Percentiles rank a stretch among this genome's conserved stretches.
These are phyloP conservation scores for Russula sp. DNA, from an alignment of 768 basidiomycete species.

Conservation along the genomic window DNA sequence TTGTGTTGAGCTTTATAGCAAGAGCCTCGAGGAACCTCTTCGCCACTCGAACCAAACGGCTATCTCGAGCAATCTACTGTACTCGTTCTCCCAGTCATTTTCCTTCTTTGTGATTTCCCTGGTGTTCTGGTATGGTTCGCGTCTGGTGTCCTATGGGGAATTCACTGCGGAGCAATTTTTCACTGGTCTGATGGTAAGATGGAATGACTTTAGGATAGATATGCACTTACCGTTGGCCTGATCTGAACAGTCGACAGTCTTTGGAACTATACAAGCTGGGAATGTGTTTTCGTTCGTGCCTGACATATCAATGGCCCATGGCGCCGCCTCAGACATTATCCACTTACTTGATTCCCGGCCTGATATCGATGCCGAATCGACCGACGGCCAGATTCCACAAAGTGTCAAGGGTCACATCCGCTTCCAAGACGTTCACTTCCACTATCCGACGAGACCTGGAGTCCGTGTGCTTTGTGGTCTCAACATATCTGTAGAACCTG, in stretches of 20 bases:
- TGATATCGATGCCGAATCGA: conserved; percentile 72
- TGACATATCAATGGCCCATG: conserved; percentile 74
- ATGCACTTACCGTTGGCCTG: not conserved
- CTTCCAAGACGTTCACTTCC: no score
- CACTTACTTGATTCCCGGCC: conserved; percentile 62
- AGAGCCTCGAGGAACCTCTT: no score
- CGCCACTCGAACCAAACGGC: no score
- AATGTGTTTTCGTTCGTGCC: conserved; percentile 78
- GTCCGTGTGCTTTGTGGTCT: conserved; percentile 79
- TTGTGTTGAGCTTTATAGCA: no score
- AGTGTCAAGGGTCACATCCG: conserved; percentile 49
- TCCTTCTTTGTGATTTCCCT: conserved; percentile 81
- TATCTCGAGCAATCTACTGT: no score
- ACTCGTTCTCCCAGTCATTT: no score
- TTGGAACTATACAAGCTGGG: conserved; percentile 80
- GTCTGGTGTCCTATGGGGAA: conserved; percentile 51
- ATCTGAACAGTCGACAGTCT: conserved; percentile 50
- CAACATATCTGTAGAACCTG: conserved; percentile 58
- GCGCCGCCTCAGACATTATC: conserved; percentile 68
- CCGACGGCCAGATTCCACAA: conserved; percentile 48
- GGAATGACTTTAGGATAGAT: not conserved
- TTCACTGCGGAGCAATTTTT: conserved; percentile 66
- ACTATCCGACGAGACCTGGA: conserved; percentile 64
- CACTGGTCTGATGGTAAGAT: conserved; percentile 68
- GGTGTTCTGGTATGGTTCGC: conserved; percentile 70